Percentiles rank a stretch among this genome's conserved stretches.
phyloP scores from a whole-genome alignment of 225 moss, liverwort and hornwort species.

The Physcomitrellopsis africana region DNA sequence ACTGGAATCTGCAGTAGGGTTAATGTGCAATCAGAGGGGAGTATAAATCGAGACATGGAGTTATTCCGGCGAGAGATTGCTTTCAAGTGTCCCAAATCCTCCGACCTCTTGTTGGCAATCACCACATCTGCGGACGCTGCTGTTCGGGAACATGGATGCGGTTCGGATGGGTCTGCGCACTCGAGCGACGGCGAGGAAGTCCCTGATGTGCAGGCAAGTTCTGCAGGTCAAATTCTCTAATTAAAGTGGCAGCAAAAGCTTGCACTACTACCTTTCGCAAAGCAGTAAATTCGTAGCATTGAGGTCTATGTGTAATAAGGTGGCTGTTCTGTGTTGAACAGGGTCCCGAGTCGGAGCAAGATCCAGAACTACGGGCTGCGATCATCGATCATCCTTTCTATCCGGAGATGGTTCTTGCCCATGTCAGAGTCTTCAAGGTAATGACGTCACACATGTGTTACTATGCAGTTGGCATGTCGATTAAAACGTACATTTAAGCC shows the following conservation, averaged over 20 bases:
- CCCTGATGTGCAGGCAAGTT: slow-evolving; percentile 13
- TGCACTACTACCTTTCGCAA: neutral
- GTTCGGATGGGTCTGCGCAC: neutral
- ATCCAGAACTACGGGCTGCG: slow-evolving; percentile 32
- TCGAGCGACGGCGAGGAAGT: slow-evolving; percentile 36
- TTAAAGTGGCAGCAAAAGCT: neutral
- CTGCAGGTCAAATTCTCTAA: neutral
- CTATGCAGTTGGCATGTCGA: neutral
- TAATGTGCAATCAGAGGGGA: neutral
- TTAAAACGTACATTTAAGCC: too few relatives aligned
- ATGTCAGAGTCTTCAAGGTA: slow-evolving; percentile 53
- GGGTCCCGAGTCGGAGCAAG: slow-evolving; percentile 12
- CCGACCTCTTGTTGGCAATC: neutral
- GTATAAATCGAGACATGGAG: neutral
- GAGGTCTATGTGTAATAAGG: neutral
- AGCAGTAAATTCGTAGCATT: neutral
- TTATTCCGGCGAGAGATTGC: neutral
- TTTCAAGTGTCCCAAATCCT: neutral
- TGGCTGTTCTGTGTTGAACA: neutral
- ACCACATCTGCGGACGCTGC: neutral
- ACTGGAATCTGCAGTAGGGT: too few relatives aligned
- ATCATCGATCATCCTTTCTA: slow-evolving; percentile 52
- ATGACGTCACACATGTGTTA: neutral
- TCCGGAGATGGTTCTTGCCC: slow-evolving; percentile 46
- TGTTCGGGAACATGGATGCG: slow-evolving; percentile 33